These are phyloP conservation scores for Ceratocystis cacaofunesta DNA, from an alignment of 2,329 filamentous ascomycete genomes.

Conservation along the genomic window DNA sequence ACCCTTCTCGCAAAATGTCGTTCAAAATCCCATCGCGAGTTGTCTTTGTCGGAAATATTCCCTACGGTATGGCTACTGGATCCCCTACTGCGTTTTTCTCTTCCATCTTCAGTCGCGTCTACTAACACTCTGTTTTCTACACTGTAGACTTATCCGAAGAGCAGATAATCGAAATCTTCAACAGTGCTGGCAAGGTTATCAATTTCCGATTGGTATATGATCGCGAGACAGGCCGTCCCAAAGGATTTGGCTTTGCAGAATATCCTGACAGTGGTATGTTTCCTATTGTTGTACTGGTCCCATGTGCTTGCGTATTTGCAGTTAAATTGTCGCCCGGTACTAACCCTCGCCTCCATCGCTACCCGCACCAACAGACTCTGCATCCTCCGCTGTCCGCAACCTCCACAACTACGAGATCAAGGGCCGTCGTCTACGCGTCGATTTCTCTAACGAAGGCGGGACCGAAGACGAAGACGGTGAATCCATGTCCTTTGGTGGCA, in stretches of 20 bases:
- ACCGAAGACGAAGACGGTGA: constrained; percentile 45
- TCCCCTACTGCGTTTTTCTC: not conserved
- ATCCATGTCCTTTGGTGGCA: constrained; percentile 11
- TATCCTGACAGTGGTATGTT: constrained; percentile 71
- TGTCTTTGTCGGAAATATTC: constrained; percentile 74
- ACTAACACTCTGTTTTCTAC: constrained; percentile 11
- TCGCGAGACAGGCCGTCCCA: constrained; percentile 83
- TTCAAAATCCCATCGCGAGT: constrained; percentile 62
- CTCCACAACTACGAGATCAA: constrained; percentile 92
- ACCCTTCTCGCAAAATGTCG: constrained; percentile 38
- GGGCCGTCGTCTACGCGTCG: constrained; percentile 83
- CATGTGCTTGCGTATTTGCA: not conserved
- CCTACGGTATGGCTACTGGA: constrained; percentile 44
- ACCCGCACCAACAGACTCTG: constrained; percentile 41
- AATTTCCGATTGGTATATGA: constrained; percentile 89
- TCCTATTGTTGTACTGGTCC: too few species aligned
- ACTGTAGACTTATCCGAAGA: constrained; percentile 75
- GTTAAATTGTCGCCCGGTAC: not conserved
- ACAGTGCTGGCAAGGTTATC: constrained; percentile 73
- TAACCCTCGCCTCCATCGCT: constrained; percentile 8
- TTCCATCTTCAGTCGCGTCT: not conserved
- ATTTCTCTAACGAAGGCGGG: constrained; percentile 87
- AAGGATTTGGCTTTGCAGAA: constrained; percentile 93
- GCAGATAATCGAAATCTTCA: constrained; percentile 88
- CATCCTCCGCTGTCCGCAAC: constrained; percentile 86